These are phyloP conservation scores for Melaleuca quinquenervia DNA, from an alignment of 345 rosid species.

Conservation along the genomic window DNA sequence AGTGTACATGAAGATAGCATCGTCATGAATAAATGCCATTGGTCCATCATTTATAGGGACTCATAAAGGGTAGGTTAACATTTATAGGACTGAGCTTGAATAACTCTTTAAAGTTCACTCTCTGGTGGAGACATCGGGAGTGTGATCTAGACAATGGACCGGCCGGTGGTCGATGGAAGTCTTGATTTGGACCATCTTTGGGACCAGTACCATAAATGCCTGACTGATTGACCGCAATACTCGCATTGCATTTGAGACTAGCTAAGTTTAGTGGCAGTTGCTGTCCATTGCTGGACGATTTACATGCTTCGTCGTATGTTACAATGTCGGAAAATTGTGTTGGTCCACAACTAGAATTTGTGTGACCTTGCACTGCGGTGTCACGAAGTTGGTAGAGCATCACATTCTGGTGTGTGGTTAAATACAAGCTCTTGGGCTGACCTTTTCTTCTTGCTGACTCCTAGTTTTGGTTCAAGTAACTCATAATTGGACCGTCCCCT, in stretches of 20 bases:
- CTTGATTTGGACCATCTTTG: neutral
- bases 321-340: neutral
- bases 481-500: neutral
- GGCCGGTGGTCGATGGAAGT: neutral
- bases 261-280: neutral
- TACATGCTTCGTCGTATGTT: neutral
- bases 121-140: neutral
- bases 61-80: neutral
- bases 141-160: neutral
- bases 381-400: neutral
- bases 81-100: neutral
- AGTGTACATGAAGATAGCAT: neutral
- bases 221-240: neutral
- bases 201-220: neutral
- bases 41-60: neutral
- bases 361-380: neutral
- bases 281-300: neutral
- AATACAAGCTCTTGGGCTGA: neutral
- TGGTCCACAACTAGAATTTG: neutral
- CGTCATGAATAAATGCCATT: neutral
- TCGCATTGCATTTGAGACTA: neutral
- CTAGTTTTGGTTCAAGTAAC: neutral
- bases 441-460: neutral
- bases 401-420: neutral
- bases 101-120: neutral